Percentiles rank a stretch among this genome's conserved stretches.
These are phyloP conservation scores for Apiotrichum veenhuisii DNA, from an alignment of 1,284 basidiomycete species.

Conservation along the genomic window DNA sequence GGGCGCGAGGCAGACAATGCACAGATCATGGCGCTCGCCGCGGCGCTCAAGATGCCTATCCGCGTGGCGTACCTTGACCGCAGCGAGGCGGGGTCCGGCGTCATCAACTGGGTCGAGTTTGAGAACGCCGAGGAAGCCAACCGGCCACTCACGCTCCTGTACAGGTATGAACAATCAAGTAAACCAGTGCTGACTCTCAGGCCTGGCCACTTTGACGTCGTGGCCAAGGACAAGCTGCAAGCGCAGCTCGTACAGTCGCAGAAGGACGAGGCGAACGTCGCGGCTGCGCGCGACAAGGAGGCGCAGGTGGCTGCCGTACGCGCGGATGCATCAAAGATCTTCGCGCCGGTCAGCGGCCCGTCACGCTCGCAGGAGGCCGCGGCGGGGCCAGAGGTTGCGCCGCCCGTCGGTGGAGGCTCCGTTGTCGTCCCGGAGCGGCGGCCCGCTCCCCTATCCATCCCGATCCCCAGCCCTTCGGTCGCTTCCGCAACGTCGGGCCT, in stretches of 20 bases:
- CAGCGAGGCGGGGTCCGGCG: conserved; percentile 46
- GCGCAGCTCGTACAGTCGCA: background rate
- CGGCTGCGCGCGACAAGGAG: background rate
- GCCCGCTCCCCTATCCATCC: too few species aligned
- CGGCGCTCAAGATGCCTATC: conserved; percentile 64
- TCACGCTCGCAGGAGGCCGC: background rate
- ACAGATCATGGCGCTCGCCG: conserved; percentile 72
- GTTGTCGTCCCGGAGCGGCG: too few species aligned
- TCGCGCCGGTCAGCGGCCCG: background rate
- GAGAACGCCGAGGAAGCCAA: conserved; percentile 33
- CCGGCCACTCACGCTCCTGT: conserved; percentile 58
- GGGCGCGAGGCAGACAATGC: conserved; percentile 86
- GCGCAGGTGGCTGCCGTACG: background rate
- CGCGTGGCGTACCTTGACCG: conserved; percentile 76
- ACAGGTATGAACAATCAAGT: conserved; percentile 59
- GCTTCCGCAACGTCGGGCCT: too few species aligned
- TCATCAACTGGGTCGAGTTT: conserved; percentile 63
- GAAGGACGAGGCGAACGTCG: background rate
- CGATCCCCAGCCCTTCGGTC: too few species aligned
- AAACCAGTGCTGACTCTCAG: conserved; percentile 43
- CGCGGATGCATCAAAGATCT: background rate
- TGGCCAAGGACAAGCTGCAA: conserved; percentile 45
- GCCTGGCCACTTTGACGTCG: conserved; percentile 72
- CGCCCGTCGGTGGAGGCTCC: too few species aligned
- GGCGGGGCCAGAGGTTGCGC: too few species aligned